A percentile compares a stretch with the other conserved stretches of the same genome.
phyloP scores from a whole-genome alignment of 148 eudicot genomes.

The Mesembryanthemum crystallinum region DNA sequence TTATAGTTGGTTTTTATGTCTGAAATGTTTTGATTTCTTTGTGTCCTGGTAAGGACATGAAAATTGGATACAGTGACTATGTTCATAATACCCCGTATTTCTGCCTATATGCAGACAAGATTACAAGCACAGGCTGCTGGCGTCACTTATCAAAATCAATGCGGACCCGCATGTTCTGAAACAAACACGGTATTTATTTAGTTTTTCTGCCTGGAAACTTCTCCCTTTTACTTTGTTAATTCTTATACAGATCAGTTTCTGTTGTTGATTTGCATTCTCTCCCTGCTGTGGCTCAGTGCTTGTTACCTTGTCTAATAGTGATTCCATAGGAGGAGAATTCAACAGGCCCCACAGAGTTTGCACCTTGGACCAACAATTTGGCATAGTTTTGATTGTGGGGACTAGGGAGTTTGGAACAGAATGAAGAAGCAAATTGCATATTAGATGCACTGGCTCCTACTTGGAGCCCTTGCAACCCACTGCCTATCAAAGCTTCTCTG shows the following conservation, averaged over 20 bases:
- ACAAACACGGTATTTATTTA: constrained; percentile 45
- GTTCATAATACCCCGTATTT: neutral
- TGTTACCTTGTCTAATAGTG: too few species aligned
- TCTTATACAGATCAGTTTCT: neutral
- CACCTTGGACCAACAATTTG: too few species aligned
- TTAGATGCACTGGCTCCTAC: too few species aligned
- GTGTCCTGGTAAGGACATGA: neutral
- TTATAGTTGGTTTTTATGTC: neutral
- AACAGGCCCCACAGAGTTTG: too few species aligned
- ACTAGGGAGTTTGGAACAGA: neutral
- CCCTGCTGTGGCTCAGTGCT: too few species aligned
- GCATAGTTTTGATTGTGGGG: too few species aligned
- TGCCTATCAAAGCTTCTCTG: neutral
- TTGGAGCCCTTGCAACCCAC: too few species aligned
- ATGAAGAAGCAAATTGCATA: neutral
- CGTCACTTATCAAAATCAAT: constrained; percentile 47
- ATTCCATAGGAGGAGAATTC: too few species aligned
- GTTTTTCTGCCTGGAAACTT: neutral
- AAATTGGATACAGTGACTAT: neutral
- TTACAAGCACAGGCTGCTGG: constrained; percentile 99
- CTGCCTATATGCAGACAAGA: constrained; percentile 56
- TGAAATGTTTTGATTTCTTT: neutral
- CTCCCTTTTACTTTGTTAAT: neutral
- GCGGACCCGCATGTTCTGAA: constrained; percentile 44
- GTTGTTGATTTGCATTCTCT: neutral